Base-by-base conservation (phyloP, 768 basidiomycete genomes). In the Tulasnella sp. region DNA sequence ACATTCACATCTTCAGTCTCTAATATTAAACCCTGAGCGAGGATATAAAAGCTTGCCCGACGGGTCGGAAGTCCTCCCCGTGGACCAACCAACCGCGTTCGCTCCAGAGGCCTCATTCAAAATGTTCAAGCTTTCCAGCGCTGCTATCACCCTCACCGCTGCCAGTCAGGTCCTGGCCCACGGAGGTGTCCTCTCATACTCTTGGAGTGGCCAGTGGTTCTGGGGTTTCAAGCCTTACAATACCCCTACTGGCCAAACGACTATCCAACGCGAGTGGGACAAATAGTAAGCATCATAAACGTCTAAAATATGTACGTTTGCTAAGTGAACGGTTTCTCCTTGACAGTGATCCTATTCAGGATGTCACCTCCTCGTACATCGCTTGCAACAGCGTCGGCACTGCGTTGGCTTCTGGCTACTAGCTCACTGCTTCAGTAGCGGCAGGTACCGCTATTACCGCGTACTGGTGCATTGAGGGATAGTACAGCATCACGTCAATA, bases 151-250 rank as follows among this genome's bases (percentile, higher is more conserved):
- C 19, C 69, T 78, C 29, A 72, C 76, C 36, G 76, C 76, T 19
- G 73, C 77, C 34, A 73, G 74, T 47, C 69, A 70, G 16, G 81
- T 77, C 65, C 69, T 76, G 34, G 80, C 80, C 8, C 82, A 83
- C 72, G 82, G 82, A 32, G 82, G 82, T 71, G 81, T 83, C 37
- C 76, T 82, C 62, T 77, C 78, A 63, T 82, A 82, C 75, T 74
- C 74, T 41, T 81, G 80, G 62, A 77, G 64, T 26, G 79, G 80
- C 34, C 75, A 76, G 36, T 76, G 72, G 63, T 82, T 81, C 76
- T 35, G n/a, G 69, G 80, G 80, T 0, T 80, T 79, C 76, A 74
- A 75, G 72, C 79, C 82, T 5, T 83, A 83, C 78, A 81, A 82
- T 75, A 78, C 80, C 0, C 80, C 82, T n/a, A 74, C 75, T n/a